Evolutionary conservation across 1,284 basidiomycete species (phyloP).

Genomic region (Tetrapyrgos nigripes): DNA sequence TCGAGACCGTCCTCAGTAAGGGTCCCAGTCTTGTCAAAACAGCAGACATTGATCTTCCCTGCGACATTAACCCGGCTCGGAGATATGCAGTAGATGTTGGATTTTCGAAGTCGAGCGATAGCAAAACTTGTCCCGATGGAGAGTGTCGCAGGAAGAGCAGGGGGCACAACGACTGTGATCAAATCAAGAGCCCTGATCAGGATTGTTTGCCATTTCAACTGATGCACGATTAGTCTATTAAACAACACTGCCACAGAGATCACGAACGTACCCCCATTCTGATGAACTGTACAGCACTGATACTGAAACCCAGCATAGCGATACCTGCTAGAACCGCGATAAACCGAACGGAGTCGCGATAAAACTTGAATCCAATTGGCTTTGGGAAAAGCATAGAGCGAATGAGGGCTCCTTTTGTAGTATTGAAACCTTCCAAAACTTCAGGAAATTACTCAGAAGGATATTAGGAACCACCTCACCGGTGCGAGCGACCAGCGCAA

Average conservation of each 20-base stretch:
- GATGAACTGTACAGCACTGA: conserved; percentile 91
- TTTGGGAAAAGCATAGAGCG: conserved; percentile 99
- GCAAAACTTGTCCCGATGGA: conserved; percentile 99
- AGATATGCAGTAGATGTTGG: conserved; percentile 96
- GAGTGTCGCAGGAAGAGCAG: conserved; percentile 95
- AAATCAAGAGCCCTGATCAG: conserved; percentile 92
- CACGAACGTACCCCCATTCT: conserved; percentile 76
- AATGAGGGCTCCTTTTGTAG: conserved; percentile 96
- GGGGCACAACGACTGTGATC: conserved; percentile 98
- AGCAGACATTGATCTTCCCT: conserved; percentile 97
- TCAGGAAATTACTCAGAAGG: neutral
- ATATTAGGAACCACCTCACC: conserved; percentile 51
- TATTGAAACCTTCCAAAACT: conserved; percentile 82
- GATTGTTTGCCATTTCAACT: conserved; percentile 93
- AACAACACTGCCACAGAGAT: neutral
- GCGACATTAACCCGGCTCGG: conserved; percentile 96
- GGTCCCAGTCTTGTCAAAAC: conserved; percentile 99
- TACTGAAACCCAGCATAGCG: conserved; percentile 87
- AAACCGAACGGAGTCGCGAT: conserved; percentile 97
- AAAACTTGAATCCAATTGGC: conserved; percentile 97
- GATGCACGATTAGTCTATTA: conserved; percentile 4
- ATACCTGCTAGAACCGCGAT: conserved; percentile 92
- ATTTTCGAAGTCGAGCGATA: conserved; percentile 86
- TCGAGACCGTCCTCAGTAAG: conserved; percentile 98
- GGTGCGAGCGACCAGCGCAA: conserved; percentile 92